These are phyloP conservation scores for Scolecobasidium constrictum DNA, from an alignment of 2,329 filamentous ascomycete species.

Conservation along the genomic window DNA sequence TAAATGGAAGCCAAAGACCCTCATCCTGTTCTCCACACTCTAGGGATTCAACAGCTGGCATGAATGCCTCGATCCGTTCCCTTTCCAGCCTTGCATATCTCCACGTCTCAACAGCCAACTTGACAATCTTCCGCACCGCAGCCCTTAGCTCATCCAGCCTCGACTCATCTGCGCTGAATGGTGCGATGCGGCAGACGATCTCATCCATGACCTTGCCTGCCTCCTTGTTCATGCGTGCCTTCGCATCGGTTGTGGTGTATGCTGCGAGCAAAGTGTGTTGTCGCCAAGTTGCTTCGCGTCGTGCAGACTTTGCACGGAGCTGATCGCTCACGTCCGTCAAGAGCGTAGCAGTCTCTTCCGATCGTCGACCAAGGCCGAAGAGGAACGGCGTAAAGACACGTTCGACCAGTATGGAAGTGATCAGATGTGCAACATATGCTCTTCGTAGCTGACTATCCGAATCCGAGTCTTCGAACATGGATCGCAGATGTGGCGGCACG, in stretches of 20 bases:
- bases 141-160: constrained; percentile 35
- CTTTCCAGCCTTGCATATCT: constrained; percentile 45
- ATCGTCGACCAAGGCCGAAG: constrained; percentile 42
- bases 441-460: constrained; percentile 41
- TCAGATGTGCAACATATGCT: constrained; percentile 44
- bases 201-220: constrained; percentile 46
- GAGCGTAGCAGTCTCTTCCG: constrained; percentile 45
- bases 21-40: constrained; percentile 21
- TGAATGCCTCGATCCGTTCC: constrained; percentile 41
- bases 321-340: constrained; percentile 45
- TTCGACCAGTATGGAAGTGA: constrained; percentile 45
- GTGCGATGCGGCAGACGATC: constrained; percentile 42
- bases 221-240: constrained; percentile 44
- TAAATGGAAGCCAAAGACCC: constrained; percentile 24
- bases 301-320: constrained; percentile 44
- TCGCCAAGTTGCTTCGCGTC: constrained; percentile 47
- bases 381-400: constrained; percentile 48
- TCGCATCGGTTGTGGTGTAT: constrained; percentile 45
- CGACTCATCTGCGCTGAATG: constrained; percentile 36
- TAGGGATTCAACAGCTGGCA: constrained; percentile 29
- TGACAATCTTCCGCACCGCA: constrained; percentile 44
- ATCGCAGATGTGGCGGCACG: constrained; percentile 41
- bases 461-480: constrained; percentile 42
- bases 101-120: constrained; percentile 48
- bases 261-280: constrained; percentile 47